Conservation (phyloP, 495 filamentous ascomycete species). For the Aspergillus campestris region DNA sequence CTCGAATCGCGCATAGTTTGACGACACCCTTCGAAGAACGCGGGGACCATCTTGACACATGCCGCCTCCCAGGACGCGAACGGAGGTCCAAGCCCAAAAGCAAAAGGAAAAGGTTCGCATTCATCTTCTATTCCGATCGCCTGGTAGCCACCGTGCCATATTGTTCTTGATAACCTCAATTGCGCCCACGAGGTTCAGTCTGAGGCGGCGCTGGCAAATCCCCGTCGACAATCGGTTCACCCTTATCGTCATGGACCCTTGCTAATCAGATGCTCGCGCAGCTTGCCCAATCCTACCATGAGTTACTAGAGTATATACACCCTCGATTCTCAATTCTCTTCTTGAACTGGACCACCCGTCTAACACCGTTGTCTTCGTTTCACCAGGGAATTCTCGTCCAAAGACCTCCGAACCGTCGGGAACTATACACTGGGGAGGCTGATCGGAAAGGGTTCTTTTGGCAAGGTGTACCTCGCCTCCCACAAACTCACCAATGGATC, state of each 20-base stretch:
- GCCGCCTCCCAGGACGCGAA: slow-evolving; percentile 61
- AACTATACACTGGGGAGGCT: slow-evolving; percentile 88
- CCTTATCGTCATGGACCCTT: background rate
- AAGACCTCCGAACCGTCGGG: slow-evolving; percentile 82
- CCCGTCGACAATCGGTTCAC: too few relatives aligned
- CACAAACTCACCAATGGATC: slow-evolving; percentile 98
- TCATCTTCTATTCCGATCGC: slow-evolving; percentile 8
- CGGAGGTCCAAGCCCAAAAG: slow-evolving; percentile 85
- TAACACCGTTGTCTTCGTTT: slow-evolving; percentile 8
- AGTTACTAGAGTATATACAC: slow-evolving; percentile 75
- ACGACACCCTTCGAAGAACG: slow-evolving; percentile 15
- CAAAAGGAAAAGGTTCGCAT: slow-evolving; percentile 80
- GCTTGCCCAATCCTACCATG: slow-evolving; percentile 95
- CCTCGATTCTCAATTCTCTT: background rate
- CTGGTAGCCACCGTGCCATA: slow-evolving; percentile 41
- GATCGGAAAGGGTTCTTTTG: slow-evolving; percentile 96
- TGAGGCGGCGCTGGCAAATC: too few relatives aligned
- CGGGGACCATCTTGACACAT: slow-evolving; percentile 39
- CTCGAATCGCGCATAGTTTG: slow-evolving; percentile 3
- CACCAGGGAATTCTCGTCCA: slow-evolving; percentile 83
- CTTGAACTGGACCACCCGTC: background rate
- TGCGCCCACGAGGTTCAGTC: too few relatives aligned
- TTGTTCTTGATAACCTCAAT: too few relatives aligned
- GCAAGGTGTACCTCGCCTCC: slow-evolving; percentile 92
- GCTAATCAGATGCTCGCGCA: slow-evolving; percentile 28